Evolutionary conservation across 2,329 filamentous ascomycete species (phyloP), one percentile per base, ranked within the genome.

Genomic region (Colletotrichum spaethianum): DNA sequence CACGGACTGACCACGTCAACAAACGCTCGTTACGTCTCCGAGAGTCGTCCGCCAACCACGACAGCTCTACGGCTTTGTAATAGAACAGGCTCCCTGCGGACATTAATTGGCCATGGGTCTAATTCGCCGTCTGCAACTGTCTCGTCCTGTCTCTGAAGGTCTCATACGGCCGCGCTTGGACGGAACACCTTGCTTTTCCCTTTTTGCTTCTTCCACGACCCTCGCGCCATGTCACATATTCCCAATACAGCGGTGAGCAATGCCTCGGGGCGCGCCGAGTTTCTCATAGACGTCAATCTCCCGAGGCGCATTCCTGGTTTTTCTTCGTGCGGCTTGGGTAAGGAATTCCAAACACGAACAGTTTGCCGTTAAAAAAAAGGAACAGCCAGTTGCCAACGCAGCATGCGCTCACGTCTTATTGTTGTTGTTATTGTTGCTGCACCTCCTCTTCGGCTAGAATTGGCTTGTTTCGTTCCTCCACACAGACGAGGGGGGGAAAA

Each of bases 181-280:
- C 53, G 38, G 50, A 23, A n/a, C 55, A 48, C 38, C 28, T 72
- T 72, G 70, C 70, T 72, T 72, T 72, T 69, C 23, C 18, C 44
- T 16, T 20, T 33, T 72, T 72, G 65, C 65, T 69, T 72, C 59
- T 69, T 69, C 28, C 28, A 44, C 26, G 65, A 63, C 65, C 28
- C 65, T 63, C 36, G 55, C 69, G 70, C 70, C 64, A 68, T 72
- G 69, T 46, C 60, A 52, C 44, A 11, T 28, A 42, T 40, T 59
- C 31, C 46, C 70, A 59, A 64, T 64, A 40, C 70, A 48, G 70
- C 70, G 70, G 70, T 72, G 70, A 69, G 70, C 53, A 60, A 20
- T 12, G 46, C 46, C 11, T 31, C 44, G 44, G 60, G 28, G 44
- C 36, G 57, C 44, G 69, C 50, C 46, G 65, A 44, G 42, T 60